Percentiles rank a stretch among this genome's conserved stretches.
Conservation (phyloP, 2,329 filamentous ascomycete genomes). For the Ascochyta viciae-villosae region DNA sequence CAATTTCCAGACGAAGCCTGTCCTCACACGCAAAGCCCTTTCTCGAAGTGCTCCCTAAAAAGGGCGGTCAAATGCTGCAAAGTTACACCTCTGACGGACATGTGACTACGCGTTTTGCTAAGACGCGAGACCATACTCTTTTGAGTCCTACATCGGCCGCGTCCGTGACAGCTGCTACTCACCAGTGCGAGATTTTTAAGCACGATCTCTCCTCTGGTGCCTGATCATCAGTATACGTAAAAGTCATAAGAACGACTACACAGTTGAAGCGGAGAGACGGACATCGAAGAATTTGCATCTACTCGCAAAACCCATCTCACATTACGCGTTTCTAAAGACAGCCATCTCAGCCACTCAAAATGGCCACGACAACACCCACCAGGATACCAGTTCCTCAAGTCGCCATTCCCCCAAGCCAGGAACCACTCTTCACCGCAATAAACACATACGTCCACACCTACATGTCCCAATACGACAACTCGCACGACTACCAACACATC, state of each 20-base stretch:
- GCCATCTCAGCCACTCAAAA: background rate
- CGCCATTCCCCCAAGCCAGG: slow-evolving; percentile 28
- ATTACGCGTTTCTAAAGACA: background rate
- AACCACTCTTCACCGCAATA: slow-evolving; percentile 37
- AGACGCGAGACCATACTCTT: slow-evolving; percentile 13
- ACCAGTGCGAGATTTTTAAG: slow-evolving; percentile 2
- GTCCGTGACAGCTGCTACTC: slow-evolving; percentile 1
- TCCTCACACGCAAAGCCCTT: background rate
- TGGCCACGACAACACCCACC: background rate
- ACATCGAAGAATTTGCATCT: background rate
- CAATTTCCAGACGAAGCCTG: background rate
- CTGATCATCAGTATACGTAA: background rate
- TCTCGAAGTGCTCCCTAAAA: background rate
- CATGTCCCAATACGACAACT: slow-evolving; percentile 68
- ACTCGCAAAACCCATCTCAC: background rate
- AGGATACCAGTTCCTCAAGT: slow-evolving; percentile 33
- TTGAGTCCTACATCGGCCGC: background rate
- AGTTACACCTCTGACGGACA: background rate
- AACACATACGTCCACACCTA: slow-evolving; percentile 44
- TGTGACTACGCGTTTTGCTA: slow-evolving; percentile 17
- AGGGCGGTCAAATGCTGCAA: background rate
- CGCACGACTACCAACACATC: slow-evolving; percentile 88
- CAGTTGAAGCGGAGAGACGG: background rate
- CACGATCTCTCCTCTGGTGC: background rate
- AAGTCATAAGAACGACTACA: background rate